A percentile compares a stretch with the other conserved stretches of the same genome.
phyloP scores from a whole-genome alignment of 2,329 filamentous ascomycete genomes.

The Cytospora paraplurivora region DNA sequence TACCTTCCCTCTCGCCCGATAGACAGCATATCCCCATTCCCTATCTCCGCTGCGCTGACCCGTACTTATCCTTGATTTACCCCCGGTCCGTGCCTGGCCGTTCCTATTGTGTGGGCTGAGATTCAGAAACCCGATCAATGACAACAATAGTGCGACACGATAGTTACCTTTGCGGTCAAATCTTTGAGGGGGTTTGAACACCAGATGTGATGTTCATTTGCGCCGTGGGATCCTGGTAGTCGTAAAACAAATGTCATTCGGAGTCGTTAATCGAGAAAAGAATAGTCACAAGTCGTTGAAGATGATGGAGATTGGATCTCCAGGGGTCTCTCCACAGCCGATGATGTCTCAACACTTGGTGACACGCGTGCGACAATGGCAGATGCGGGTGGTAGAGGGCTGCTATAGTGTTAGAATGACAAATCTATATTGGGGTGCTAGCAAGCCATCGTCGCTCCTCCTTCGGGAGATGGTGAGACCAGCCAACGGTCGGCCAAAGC shows the following conservation, averaged over 20 bases:
- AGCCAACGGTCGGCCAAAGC: slow-evolving; percentile 19
- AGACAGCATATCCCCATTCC: not conserved
- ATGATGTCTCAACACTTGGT: slow-evolving; percentile 19
- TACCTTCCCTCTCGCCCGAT: not conserved
- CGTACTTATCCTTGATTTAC: not conserved
- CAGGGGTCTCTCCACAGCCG: slow-evolving; percentile 5
- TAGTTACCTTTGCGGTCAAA: not conserved
- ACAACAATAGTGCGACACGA: not conserved
- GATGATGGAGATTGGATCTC: not conserved
- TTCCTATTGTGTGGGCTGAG: not conserved
- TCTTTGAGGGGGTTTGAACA: not conserved
- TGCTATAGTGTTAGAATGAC: not conserved
- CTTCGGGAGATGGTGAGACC: slow-evolving; percentile 24
- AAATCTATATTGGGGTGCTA: slow-evolving; percentile 5
- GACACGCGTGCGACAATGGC: slow-evolving; percentile 11
- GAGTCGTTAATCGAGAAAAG: not conserved
- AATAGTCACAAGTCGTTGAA: not conserved
- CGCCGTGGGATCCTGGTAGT: not conserved
- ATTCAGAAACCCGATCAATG: not conserved
- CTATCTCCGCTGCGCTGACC: not conserved
- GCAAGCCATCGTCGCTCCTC: slow-evolving; percentile 16
- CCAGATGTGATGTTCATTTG: not conserved
- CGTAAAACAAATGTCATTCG: not conserved
- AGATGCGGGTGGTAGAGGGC: not conserved
- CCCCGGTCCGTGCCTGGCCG: not conserved